Conservation (phyloP, 2,329 filamentous ascomycete species). For the Byssothecium circinans region DNA sequence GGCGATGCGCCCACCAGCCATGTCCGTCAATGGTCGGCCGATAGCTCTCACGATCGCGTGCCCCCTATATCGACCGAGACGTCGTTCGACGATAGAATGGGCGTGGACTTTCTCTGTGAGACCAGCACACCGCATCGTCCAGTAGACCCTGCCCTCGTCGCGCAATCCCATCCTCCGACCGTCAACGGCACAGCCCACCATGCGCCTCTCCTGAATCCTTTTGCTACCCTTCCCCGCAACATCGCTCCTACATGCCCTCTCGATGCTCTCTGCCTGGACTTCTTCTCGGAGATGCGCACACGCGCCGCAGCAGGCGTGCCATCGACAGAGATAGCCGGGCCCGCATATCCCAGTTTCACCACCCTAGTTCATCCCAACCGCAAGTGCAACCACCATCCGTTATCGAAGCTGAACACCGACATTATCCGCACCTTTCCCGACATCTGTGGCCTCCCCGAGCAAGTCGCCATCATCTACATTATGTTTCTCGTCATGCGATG, state of each 20-base stretch:
- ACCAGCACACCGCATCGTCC: conserved; percentile 52
- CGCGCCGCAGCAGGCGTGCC: conserved; percentile 67
- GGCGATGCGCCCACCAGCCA: conserved; percentile 38
- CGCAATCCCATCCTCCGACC: conserved; percentile 44
- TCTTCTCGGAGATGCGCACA: conserved; percentile 69
- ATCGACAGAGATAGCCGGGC: conserved; percentile 68
- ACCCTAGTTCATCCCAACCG: conserved; percentile 73
- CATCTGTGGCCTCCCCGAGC: conserved; percentile 76
- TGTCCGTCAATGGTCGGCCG: conserved; percentile 38
- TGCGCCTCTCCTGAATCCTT: conserved; percentile 33
- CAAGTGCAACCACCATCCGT: conserved; percentile 66
- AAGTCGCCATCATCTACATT: conserved; percentile 76
- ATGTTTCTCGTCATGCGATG: conserved; percentile 87
- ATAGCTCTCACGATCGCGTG: conserved; percentile 45
- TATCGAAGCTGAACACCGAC: conserved; percentile 84
- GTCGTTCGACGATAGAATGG: conserved; percentile 62
- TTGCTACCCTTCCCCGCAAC: conserved; percentile 54
- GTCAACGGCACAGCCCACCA: conserved; percentile 30
- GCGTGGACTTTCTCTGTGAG: conserved; percentile 73
- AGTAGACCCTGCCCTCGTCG: conserved; percentile 44
- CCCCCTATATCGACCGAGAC: conserved; percentile 24
- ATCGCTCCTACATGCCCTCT: conserved; percentile 72
- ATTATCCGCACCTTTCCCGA: conserved; percentile 83
- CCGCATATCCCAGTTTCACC: conserved; percentile 76
- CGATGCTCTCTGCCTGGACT: conserved; percentile 78